Conservation (phyloP, 257 asterid genomes). For the Nicotiana knightiana region DNA sequence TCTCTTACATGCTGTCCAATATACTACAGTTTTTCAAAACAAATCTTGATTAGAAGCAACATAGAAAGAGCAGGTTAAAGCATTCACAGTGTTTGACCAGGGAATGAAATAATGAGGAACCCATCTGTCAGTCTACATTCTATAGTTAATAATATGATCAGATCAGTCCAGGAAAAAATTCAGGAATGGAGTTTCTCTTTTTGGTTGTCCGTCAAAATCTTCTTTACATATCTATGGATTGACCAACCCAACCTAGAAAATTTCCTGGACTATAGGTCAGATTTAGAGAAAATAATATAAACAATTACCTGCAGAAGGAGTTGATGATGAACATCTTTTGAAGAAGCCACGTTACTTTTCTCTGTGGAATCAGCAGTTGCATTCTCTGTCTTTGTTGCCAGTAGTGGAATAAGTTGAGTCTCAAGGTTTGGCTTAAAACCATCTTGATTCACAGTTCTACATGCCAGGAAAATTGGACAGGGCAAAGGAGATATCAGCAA, state of each 20-base stretch:
- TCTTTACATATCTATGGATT: not conserved
- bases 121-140: not conserved
- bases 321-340: conserved; percentile 69
- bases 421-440: conserved; percentile 98
- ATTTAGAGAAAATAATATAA: conserved; percentile 16
- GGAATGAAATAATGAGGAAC: not conserved
- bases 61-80: not conserved
- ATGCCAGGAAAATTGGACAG: conserved; percentile 9
- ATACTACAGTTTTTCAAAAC: not conserved
- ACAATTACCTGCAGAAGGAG: conserved; percentile 72
- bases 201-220: not conserved
- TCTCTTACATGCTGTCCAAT: not conserved
- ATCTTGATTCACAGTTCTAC: conserved; percentile 86
- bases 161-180: not conserved
- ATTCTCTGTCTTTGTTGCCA: conserved; percentile 63
- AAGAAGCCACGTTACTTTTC: conserved; percentile 36
- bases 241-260: not conserved
- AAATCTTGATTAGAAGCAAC: not conserved
- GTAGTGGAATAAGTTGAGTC: conserved; percentile 83
- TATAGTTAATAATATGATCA: not conserved
- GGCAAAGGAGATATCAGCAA: not conserved
- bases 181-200: not conserved
- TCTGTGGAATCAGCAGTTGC: conserved; percentile 44
- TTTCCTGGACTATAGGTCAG: not conserved
- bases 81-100: not conserved